Evolutionary conservation across 352 stramenopile species (phyloP).

Genomic region (Globisporangium cystogenes): DNA sequence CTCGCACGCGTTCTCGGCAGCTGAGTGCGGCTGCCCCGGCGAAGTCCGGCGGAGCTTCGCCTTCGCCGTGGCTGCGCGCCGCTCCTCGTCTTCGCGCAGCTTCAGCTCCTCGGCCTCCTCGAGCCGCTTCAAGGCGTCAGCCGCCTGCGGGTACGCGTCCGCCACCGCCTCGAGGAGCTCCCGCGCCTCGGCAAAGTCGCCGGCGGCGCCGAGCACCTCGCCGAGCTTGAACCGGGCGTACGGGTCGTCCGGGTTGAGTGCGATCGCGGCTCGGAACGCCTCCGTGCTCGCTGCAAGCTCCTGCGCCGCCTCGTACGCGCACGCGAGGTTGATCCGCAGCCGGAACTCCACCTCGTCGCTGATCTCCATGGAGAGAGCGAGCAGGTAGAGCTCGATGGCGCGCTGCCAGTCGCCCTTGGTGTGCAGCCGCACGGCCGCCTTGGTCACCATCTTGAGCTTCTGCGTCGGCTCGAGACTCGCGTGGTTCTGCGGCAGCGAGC

Average conservation of each 20-base stretch:
- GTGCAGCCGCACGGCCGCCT: slow-evolving; percentile 63
- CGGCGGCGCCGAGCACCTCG: slow-evolving; percentile 26
- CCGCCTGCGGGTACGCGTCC: slow-evolving; percentile 40
- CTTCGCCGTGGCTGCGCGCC: slow-evolving; percentile 18
- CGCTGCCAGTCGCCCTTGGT: slow-evolving; percentile 51
- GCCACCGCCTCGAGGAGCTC: slow-evolving; percentile 34
- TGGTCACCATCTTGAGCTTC: slow-evolving; percentile 79
- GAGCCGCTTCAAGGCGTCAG: slow-evolving; percentile 35
- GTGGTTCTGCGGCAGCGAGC: slow-evolving; percentile 61
- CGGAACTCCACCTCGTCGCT: slow-evolving; percentile 56
- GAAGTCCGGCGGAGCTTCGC: slow-evolving; percentile 27
- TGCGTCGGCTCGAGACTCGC: slow-evolving; percentile 51
- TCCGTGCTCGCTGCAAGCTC: slow-evolving; percentile 27
- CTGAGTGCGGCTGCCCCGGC: slow-evolving; percentile 5
- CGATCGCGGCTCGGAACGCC: slow-evolving; percentile 39
- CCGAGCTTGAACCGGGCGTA: slow-evolving; percentile 66
- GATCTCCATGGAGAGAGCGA: slow-evolving; percentile 49
- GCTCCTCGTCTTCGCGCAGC: slow-evolving; percentile 19
- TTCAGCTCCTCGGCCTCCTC: slow-evolving; percentile 17
- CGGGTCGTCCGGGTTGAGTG: slow-evolving; percentile 33
- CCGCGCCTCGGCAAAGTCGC: slow-evolving; percentile 34
- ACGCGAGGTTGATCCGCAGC: slow-evolving; percentile 64
- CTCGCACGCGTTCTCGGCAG: not conserved
- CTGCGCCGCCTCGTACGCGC: slow-evolving; percentile 40
- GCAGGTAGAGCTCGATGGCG: slow-evolving; percentile 64